These are phyloP conservation scores for Melanomma pulvis-pyrius DNA, from an alignment of 495 filamentous ascomycete genomes.

Conservation along the genomic window DNA sequence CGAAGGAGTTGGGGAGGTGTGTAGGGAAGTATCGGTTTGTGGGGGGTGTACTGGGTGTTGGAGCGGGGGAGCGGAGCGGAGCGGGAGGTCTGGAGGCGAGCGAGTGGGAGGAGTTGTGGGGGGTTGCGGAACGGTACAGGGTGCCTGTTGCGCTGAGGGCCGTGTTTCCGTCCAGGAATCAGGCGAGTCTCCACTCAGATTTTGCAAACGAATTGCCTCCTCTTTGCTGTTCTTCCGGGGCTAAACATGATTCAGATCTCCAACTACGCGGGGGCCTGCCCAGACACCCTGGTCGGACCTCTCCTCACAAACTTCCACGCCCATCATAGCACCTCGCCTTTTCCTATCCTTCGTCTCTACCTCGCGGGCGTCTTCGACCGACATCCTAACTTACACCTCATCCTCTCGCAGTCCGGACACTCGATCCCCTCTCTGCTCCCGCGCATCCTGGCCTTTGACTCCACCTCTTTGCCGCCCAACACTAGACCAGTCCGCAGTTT, in stretches of 20 bases:
- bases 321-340: conserved; percentile 53
- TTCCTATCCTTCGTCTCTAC: conserved; percentile 50
- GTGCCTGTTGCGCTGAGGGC: conserved; percentile 46
- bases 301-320: conserved; percentile 50
- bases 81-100: conserved; percentile 46
- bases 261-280: conserved; percentile 2
- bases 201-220: too few species aligned
- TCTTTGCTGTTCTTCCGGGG: conserved; percentile 24
- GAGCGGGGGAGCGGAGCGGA: conserved; percentile 47
- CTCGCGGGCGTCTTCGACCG: conserved; percentile 55
- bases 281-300: conserved; percentile 44
- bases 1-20: conserved; percentile 53
- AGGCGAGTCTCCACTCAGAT: too few species aligned
- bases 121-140: conserved; percentile 53
- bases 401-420: conserved; percentile 54
- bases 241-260: conserved; percentile 53
- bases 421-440: conserved; percentile 52
- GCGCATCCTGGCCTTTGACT: conserved; percentile 38
- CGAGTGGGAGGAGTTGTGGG: conserved; percentile 53
- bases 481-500: conserved; percentile 36
- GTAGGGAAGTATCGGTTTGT: conserved; percentile 55
- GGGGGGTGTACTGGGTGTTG: conserved; percentile 63
- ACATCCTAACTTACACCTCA: conserved; percentile 51
- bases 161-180: neutral
- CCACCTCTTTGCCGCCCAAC: conserved; percentile 38